A percentile compares a stretch with the other conserved stretches of the same genome.
phyloP scores from a whole-genome alignment of 1,139 yeast genomes.

The Hansenula sp. region DNA sequence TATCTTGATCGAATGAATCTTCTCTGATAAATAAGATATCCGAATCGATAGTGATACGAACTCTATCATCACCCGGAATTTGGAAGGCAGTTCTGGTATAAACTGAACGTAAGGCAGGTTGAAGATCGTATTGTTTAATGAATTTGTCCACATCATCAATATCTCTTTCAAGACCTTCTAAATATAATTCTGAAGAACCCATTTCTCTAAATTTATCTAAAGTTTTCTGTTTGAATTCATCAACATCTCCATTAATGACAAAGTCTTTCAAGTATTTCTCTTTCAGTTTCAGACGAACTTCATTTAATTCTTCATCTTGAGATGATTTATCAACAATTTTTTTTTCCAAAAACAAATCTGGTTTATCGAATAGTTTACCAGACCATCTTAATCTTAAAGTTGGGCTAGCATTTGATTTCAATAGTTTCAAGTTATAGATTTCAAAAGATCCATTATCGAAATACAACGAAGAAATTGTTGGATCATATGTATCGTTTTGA shows the following conservation, averaged over 20 bases:
- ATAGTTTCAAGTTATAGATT: slow-evolving; percentile 78
- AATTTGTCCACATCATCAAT: slow-evolving; percentile 60
- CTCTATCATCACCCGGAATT: slow-evolving; percentile 94
- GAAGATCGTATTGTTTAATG: slow-evolving; percentile 61
- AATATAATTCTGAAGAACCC: slow-evolving; percentile 45
- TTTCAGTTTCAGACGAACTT: slow-evolving; percentile 58
- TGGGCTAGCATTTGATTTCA: slow-evolving; percentile 65
- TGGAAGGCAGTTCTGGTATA: slow-evolving; percentile 95
- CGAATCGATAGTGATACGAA: slow-evolving; percentile 85
- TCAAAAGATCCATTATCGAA: slow-evolving; percentile 84
- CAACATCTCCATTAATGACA: slow-evolving; percentile 42
- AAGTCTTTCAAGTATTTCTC: slow-evolving; percentile 75
- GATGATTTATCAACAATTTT: slow-evolving; percentile 61
- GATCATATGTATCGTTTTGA: slow-evolving; percentile 56
- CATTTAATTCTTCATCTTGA: slow-evolving; percentile 42
- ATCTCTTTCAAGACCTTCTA: slow-evolving; percentile 50
- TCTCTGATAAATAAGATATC: slow-evolving; percentile 86
- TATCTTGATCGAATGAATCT: slow-evolving; percentile 76
- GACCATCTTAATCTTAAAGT: slow-evolving; percentile 89
- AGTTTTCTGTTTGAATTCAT: slow-evolving; percentile 42
- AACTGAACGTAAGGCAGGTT: slow-evolving; percentile 83
- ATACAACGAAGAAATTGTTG: slow-evolving; percentile 80
- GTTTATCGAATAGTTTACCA: slow-evolving; percentile 72
- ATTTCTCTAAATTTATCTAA: slow-evolving; percentile 52
- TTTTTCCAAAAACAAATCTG: slow-evolving; percentile 78